These are phyloP conservation scores for Protostelium mycophagum DNA, from an alignment of 78 protist species.

Conservation along the genomic window DNA sequence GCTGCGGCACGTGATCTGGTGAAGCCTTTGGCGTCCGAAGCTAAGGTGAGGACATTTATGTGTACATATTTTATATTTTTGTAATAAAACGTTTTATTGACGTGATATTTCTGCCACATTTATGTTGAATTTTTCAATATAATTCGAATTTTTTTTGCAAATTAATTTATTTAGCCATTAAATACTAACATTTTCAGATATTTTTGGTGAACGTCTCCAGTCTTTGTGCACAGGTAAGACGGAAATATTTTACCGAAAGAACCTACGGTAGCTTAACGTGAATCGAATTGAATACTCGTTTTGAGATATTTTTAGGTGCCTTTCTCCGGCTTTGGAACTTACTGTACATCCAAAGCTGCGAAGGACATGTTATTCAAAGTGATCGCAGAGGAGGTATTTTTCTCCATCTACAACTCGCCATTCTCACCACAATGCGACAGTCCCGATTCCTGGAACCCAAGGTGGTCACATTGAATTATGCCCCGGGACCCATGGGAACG, in stretches of 20 bases:
- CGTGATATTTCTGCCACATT: too few relatives aligned
- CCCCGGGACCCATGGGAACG: background rate
- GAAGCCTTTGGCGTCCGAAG: background rate
- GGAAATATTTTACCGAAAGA: too few relatives aligned
- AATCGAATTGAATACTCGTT: too few relatives aligned
- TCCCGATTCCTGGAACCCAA: background rate
- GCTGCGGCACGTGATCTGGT: background rate
- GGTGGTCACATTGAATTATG: background rate
- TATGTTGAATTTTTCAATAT: too few relatives aligned
- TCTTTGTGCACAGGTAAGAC: too few relatives aligned
- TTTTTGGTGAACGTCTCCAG: background rate
- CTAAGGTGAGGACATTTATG: background rate
- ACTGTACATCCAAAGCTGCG: background rate
- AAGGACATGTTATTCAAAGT: background rate
- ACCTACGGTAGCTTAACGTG: too few relatives aligned
- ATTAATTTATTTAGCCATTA: too few relatives aligned
- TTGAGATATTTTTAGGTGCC: too few relatives aligned
- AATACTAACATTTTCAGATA: too few relatives aligned
- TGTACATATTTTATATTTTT: background rate
- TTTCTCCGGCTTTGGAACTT: background rate
- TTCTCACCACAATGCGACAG: background rate
- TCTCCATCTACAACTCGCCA: background rate
- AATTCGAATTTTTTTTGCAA: too few relatives aligned
- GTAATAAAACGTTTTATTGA: too few relatives aligned
- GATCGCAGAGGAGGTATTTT: background rate